phyloP scores from a whole-genome alignment of 805 yeast genomes.

The Debaryomyces castellii region DNA sequence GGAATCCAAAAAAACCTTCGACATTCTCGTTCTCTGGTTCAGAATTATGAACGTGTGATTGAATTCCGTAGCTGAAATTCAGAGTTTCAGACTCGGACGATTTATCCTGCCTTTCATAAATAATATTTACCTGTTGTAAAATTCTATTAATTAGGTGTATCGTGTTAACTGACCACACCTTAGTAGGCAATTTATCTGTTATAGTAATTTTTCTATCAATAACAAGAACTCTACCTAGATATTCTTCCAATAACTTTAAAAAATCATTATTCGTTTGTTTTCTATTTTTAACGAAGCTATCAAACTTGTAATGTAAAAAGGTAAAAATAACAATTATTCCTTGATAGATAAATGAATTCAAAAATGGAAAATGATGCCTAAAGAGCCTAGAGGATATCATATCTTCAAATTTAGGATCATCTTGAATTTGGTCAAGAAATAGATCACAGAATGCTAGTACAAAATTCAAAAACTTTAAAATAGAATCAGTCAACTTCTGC shows the following conservation, averaged over 20 bases:
- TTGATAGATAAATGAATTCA: slow-evolving; percentile 50
- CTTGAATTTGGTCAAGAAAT: slow-evolving; percentile 11
- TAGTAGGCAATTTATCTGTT: slow-evolving; percentile 14
- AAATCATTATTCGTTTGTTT: slow-evolving; percentile 12
- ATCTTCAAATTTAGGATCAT: slow-evolving; percentile 4
- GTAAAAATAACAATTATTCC: slow-evolving; percentile 52
- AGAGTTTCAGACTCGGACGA: too few relatives aligned
- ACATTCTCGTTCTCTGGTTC: too few relatives aligned
- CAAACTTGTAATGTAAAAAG: slow-evolving; percentile 43
- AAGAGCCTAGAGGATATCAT: slow-evolving; percentile 32
- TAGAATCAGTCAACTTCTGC: slow-evolving; percentile 38
- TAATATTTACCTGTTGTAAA: slow-evolving; percentile 24
- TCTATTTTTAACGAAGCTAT: slow-evolving; percentile 12
- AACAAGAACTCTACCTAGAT: slow-evolving; percentile 20
- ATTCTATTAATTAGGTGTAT: slow-evolving; percentile 30
- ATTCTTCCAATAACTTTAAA: slow-evolving; percentile 20
- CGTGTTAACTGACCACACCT: slow-evolving; percentile 37
- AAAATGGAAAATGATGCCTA: slow-evolving; percentile 44
- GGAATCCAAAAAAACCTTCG: slow-evolving; percentile 42
- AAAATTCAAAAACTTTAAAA: slow-evolving; percentile 37
- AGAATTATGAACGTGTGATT: background rate
- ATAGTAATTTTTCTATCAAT: slow-evolving; percentile 23
- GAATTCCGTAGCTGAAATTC: too few relatives aligned
- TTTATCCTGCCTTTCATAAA: slow-evolving; percentile 17
- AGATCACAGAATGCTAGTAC: slow-evolving; percentile 26